Evolutionary conservation across 176 grass and related monocot genomes (phyloP).

Genomic region (Rhynchospora breviuscula): DNA sequence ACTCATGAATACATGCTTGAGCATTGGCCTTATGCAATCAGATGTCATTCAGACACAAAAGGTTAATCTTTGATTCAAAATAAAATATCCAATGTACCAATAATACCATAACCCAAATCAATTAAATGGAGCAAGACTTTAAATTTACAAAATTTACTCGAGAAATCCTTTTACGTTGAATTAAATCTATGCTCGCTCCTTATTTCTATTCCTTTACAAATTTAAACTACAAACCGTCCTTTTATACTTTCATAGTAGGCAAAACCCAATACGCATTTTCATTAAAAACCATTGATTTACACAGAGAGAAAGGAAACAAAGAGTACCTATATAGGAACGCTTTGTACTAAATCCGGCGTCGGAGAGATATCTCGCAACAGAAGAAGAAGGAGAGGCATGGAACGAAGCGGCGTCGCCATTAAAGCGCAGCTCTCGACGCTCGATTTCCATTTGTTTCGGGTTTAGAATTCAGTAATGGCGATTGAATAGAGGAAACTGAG

Average conservation of each 20-base stretch:
- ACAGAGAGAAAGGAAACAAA: neutral
- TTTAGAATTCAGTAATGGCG: neutral
- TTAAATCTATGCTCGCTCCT: neutral
- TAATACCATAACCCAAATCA: neutral
- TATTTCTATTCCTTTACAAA: too few relatives aligned
- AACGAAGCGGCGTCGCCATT: neutral
- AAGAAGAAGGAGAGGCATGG: neutral
- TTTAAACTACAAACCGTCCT: too few relatives aligned
- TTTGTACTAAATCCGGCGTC: neutral
- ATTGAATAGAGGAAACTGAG: neutral
- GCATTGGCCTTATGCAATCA: too few relatives aligned
- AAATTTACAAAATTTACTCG: neutral
- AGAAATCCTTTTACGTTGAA: neutral
- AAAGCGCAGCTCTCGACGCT: neutral
- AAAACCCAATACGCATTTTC: neutral
- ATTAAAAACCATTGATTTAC: neutral
- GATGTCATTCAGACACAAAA: too few relatives aligned
- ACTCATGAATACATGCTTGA: neutral
- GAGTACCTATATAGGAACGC: neutral
- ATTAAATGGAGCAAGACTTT: neutral
- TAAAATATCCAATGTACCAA: neutral
- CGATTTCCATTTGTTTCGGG: constrained; percentile 1
- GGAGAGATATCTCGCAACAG: neutral
- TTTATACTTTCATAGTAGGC: too few relatives aligned
- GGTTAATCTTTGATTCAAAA: neutral